phyloP scores from a whole-genome alignment of 305 asterid species.

The Fraxinus angustifolia region DNA sequence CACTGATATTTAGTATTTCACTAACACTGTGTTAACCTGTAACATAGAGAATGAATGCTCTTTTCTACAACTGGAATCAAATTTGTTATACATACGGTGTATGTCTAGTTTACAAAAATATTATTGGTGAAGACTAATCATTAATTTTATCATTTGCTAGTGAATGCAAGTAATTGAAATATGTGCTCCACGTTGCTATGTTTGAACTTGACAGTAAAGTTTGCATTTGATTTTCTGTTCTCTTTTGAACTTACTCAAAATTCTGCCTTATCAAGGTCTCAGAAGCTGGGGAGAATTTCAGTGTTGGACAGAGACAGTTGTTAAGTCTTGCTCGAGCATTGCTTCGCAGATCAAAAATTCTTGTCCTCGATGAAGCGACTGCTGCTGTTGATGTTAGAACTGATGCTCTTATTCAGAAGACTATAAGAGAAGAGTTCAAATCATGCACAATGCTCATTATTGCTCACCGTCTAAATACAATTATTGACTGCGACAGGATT shows the following conservation, averaged over 20 bases:
- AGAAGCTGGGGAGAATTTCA: slow-evolving; percentile 89
- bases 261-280: slow-evolving; percentile 49
- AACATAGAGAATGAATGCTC: background rate
- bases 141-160: background rate
- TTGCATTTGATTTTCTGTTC: background rate
- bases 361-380: slow-evolving; percentile 91
- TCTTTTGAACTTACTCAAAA: background rate
- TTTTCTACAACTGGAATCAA: background rate
- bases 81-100: background rate
- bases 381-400: slow-evolving; percentile 93
- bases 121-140: background rate
- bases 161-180: background rate
- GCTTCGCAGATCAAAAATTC: slow-evolving; percentile 84
- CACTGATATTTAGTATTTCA: slow-evolving; percentile 6
- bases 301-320: slow-evolving; percentile 89
- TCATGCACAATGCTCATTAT: slow-evolving; percentile 84
- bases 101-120: background rate
- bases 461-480: slow-evolving; percentile 81
- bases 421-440: slow-evolving; percentile 77
- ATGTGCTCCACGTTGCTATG: background rate
- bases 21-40: background rate
- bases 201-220: background rate
- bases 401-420: slow-evolving; percentile 84
- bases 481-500: slow-evolving; percentile 66
- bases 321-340: slow-evolving; percentile 82